Base-by-base conservation (phyloP, 495 filamentous ascomycete genomes). In the Aspergillus panamensis region DNA sequence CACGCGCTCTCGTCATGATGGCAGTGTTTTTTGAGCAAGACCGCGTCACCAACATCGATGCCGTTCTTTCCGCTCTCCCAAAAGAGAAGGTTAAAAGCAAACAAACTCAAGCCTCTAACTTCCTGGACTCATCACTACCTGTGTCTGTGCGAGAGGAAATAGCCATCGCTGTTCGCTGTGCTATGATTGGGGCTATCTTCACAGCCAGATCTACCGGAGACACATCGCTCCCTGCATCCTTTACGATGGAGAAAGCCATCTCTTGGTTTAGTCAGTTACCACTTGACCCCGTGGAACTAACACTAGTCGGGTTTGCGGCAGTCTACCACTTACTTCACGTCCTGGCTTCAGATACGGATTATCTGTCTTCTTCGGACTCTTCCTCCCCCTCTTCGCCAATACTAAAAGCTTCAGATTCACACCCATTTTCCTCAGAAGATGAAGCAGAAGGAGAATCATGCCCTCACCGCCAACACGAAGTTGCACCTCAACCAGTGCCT, bases 231-330 rank as follows among this genome's bases (percentile, higher is more conserved):
- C 69, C 73, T 13, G 50, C 69, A 4, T 71, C 67, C 1, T 73
- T 79, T 48, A 79, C 72, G 3, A 70, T 74, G 29, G 69, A 75
- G 17, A 77, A 70, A 42, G 76, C 76, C 8, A 72, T 73, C 37
- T 66, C 62, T 19, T 76, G 73, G 73, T 77, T 79, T 57, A 76
- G 73, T 45, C 69, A 76, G 53, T 60, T 79, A 16, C 74, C 76
- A 1, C 68, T 79, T 10, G 74, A 78, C 50, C 73, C 75, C 0
- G 64, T 80, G 19, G 76, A 79, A 39, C 73, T 86, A 25, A 89
- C 87, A 10, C 77, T 94, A 8, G 77, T 96, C n/a, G 88, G 87
- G 16, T 94, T 89, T 48, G 84, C 87, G 0, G 84, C 90, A 1
- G 83, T 84, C 16, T 92, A 87, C 69, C 84, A 86, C 55, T 67